Conservation (phyloP, 495 filamentous ascomycete species). For the Annulohypoxylon nitens region DNA sequence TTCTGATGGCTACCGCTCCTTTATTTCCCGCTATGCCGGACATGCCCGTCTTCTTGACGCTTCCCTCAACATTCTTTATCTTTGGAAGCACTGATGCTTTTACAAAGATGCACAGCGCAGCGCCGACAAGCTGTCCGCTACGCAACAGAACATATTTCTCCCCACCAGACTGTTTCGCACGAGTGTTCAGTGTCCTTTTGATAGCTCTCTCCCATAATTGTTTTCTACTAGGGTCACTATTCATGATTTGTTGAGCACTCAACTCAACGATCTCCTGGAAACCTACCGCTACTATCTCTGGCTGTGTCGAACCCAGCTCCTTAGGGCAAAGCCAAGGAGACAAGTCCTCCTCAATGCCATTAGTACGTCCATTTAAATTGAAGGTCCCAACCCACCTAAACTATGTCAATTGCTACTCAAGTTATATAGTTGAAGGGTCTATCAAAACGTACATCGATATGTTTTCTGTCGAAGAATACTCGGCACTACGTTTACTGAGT, state of each 20-base stretch:
- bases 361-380: conserved; percentile 89
- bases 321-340: conserved; percentile 82
- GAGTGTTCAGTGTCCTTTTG: conserved; percentile 77
- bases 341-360: conserved; percentile 82
- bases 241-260: conserved; percentile 99
- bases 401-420: conserved; percentile 57
- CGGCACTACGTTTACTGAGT: conserved; percentile 70
- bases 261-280: conserved; percentile 99
- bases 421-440: conserved; percentile 4
- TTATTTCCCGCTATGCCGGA: conserved; percentile 99
- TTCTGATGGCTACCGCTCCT: conserved; percentile 94
- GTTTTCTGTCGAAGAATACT: conserved; percentile 63
- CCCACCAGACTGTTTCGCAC: conserved; percentile 69
- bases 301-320: conserved; percentile 64
- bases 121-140: conserved; percentile 94
- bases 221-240: conserved; percentile 88
- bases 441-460: conserved; percentile 61
- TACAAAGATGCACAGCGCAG: conserved; percentile 91
- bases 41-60: conserved; percentile 96
- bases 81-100: conserved; percentile 78
- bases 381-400: conserved; percentile 89
- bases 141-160: conserved; percentile 90
- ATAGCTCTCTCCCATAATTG: conserved; percentile 90
- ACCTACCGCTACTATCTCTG: conserved; percentile 87
- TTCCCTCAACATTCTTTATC: conserved; percentile 97